Evolutionary conservation across 805 yeast species (phyloP), one percentile per base, ranked within the genome.

Genomic region (Yamadazyma akitaensis): DNA sequence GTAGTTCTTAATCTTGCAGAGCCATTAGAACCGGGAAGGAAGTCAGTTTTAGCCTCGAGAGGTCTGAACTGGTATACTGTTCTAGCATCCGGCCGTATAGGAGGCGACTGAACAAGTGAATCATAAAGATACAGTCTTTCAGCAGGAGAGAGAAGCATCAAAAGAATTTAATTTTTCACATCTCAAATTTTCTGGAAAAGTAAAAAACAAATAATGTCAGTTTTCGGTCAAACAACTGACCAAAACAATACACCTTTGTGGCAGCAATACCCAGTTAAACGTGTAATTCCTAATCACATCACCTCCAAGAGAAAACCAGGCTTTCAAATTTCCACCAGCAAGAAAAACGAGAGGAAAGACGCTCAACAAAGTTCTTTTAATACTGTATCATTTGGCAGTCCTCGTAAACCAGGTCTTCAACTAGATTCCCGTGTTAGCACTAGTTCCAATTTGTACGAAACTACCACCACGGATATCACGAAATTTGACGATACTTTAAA

Each of bases 21-120:
- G 12, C 99, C 99, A 66, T 92, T 88, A 2, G 97, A 86, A 43
- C 84, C 80, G 0, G 96, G 94, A 49, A 94, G 72, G 56, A 92
- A 85, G 42, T 84, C 84, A 7, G 88, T 81, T 12, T 81, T 81
- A 3, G 96, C 87, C 59, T 89, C 95, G 40, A 94, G 65, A 0
- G 97, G 96, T 53, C 97, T 76, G 59, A 87, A 86, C 63, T 90
- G 97, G 48, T 76, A 70, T 12, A 72, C 72, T 7, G 73, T 67
- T 57, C 99, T 77, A 0, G 96, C 87, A 63, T 94, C 99, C 2
- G 97, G 95, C 50, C 99, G 78, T 28, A 83, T 72, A 4, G 85
- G 79, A 0, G 91, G 85, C 2, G 59, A 48, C 12, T 71, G 71
- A 7, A 72, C 61, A 21, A 92, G 70, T 0, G 97, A 88, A 42